Evolutionary conservation across 495 filamentous ascomycete genomes (phyloP).

Genomic region (Neurospora sp.): DNA sequence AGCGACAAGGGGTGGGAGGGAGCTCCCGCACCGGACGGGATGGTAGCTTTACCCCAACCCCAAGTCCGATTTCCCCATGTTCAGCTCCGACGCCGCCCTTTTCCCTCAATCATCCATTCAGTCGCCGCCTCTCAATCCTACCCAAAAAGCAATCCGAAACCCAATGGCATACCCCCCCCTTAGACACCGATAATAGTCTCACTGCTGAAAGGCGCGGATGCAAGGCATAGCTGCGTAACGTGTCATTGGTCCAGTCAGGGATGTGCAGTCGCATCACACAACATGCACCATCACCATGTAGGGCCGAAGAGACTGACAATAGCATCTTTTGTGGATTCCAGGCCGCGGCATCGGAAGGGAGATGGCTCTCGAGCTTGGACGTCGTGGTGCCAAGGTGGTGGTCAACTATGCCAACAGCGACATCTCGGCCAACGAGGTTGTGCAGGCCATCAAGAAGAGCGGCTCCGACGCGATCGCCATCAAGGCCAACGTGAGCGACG

Average conservation of each 20-base stretch:
- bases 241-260: neutral
- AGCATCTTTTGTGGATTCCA: constrained; percentile 7
- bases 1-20: neutral
- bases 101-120: neutral
- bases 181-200: neutral
- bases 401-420: constrained; percentile 68
- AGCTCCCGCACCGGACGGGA: constrained; percentile 8
- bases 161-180: neutral
- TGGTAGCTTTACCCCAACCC: constrained; percentile 22
- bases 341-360: constrained; percentile 66
- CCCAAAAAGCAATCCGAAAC: neutral
- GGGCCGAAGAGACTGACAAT: neutral
- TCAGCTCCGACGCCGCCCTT: neutral
- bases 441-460: constrained; percentile 45
- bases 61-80: constrained; percentile 20
- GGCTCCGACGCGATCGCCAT: constrained; percentile 54
- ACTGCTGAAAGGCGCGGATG: neutral
- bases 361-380: constrained; percentile 68
- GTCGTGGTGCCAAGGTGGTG: constrained; percentile 62
- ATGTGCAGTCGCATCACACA: neutral
- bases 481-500: constrained; percentile 66
- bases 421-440: constrained; percentile 50
- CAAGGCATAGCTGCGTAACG: neutral
- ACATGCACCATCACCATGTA: neutral
- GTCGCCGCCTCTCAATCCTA: neutral